Percentiles rank a stretch among this genome's conserved stretches.
Conservation (phyloP, 768 basidiomycete species). For the Kwoniella mangroviensis region DNA sequence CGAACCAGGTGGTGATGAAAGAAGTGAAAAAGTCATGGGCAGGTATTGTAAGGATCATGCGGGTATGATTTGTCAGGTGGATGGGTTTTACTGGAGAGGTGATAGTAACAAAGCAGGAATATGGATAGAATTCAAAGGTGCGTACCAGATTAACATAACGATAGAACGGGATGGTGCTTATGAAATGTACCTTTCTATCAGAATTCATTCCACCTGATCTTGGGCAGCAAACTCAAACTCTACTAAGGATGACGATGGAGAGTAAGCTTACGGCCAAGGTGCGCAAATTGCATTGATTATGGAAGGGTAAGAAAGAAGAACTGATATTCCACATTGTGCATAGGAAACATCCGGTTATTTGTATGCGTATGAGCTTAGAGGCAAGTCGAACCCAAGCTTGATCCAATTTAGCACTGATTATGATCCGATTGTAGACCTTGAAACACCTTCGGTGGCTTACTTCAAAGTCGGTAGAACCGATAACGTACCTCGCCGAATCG, state of each 20-base stretch:
- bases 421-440: slow-evolving; percentile 41
- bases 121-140: slow-evolving; percentile 53
- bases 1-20: slow-evolving; percentile 5
- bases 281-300: slow-evolving; percentile 10
- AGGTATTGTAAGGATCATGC: slow-evolving; percentile 56
- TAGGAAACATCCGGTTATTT: slow-evolving; percentile 54
- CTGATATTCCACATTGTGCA: slow-evolving; percentile 10
- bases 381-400: slow-evolving; percentile 23
- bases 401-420: not conserved
- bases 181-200: slow-evolving; percentile 6
- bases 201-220: slow-evolving; percentile 51
- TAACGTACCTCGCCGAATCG: slow-evolving; percentile 53
- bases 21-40: slow-evolving; percentile 24
- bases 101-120: slow-evolving; percentile 19
- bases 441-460: slow-evolving; percentile 40
- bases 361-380: slow-evolving; percentile 55
- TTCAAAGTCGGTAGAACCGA: slow-evolving; percentile 57
- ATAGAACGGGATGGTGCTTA: not conserved
- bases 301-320: not conserved
- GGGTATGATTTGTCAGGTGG: slow-evolving; percentile 50
- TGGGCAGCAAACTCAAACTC: slow-evolving; percentile 53
- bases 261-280: slow-evolving; percentile 51
- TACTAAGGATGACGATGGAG: slow-evolving; percentile 55
- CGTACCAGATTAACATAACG: slow-evolving; percentile 4
- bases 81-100: slow-evolving; percentile 51